Percentiles rank a stretch among this genome's conserved stretches.
Conservation (phyloP, 495 filamentous ascomycete genomes). For the Penicillium steckii region DNA sequence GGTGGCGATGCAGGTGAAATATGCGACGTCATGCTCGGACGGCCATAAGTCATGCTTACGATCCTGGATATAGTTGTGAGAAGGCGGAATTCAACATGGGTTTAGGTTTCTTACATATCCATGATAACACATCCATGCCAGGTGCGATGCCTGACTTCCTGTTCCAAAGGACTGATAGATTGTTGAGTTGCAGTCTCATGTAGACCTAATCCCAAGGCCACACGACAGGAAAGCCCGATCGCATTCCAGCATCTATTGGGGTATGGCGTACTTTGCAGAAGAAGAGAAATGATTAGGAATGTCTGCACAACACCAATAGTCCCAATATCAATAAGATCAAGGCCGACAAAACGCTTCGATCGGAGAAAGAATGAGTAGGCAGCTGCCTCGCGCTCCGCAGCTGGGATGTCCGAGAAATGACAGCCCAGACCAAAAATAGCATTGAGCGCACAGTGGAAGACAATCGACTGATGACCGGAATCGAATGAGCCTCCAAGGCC, state of each 20-base stretch:
- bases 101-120: slow-evolving; percentile 36
- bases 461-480: slow-evolving; percentile 35
- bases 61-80: slow-evolving; percentile 24
- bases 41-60: slow-evolving; percentile 49
- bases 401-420: slow-evolving; percentile 42
- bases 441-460: slow-evolving; percentile 47
- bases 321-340: slow-evolving; percentile 44
- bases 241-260: slow-evolving; percentile 48
- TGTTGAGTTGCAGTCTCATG: slow-evolving; percentile 32
- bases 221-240: slow-evolving; percentile 45
- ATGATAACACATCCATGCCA: slow-evolving; percentile 51
- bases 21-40: slow-evolving; percentile 45
- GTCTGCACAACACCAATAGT: slow-evolving; percentile 47
- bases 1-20: slow-evolving; percentile 33
- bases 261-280: slow-evolving; percentile 47
- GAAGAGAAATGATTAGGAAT: slow-evolving; percentile 41
- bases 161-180: slow-evolving; percentile 31
- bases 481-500: slow-evolving; percentile 42
- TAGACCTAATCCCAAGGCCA: slow-evolving; percentile 47
- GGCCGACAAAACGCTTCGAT: slow-evolving; percentile 40
- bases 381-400: slow-evolving; percentile 31
- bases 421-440: slow-evolving; percentile 44
- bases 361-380: slow-evolving; percentile 46
- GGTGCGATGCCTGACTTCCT: slow-evolving; percentile 42
- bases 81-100: background rate